Base-by-base conservation (phyloP, 306 rosid genomes). In the Chamaecrista fasciculata region DNA sequence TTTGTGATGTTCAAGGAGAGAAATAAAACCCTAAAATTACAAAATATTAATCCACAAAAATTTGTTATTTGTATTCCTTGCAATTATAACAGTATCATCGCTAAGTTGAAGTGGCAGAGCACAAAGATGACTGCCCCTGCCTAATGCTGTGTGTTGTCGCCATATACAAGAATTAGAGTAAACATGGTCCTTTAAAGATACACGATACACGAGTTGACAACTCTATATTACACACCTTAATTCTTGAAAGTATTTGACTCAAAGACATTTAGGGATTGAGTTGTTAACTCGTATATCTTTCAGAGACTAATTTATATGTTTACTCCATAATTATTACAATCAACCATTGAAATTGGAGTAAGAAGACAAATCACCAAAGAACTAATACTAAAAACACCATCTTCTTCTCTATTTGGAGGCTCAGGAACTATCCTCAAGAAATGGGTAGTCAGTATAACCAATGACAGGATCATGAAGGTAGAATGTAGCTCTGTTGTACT, bases 391-490 rank as follows among this genome's bases (percentile, higher is more conserved):
- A 47, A 48, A 6, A 18, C 11, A 48, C 25, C 21, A n/a, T 55
- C 23, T 53, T n/a, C 58, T 47, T 29, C 18, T 21, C 1, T 19
- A 19, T 31, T 16, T 33, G 46, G 56, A 44, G 31, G 19, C 8
- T 37, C 48, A 72, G 24, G 10, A 36, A 18, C 1, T 65, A 18
- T 44, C 59, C 66, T 83, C 78, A 14, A 91, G 84, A 81, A 86
- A 83, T 40, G 91, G 88, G 46, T 91, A 85, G 63, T 88, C 97
- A 3, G 67, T 82, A 73, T 88, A 91, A 29, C 96, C 91, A 37
- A 82, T 0, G 33, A 81, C 57, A 0, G 95, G 95, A 69, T 86
- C 96, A 42, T 49, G 4, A 19, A 0, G 9, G 56, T 82, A 86
- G 52, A 89, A 86, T 5, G 89, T 89, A 1, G 62, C 69, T 14